Conservation (phyloP, 371 early-diverging fungal species). For the Mucor sp. region DNA sequence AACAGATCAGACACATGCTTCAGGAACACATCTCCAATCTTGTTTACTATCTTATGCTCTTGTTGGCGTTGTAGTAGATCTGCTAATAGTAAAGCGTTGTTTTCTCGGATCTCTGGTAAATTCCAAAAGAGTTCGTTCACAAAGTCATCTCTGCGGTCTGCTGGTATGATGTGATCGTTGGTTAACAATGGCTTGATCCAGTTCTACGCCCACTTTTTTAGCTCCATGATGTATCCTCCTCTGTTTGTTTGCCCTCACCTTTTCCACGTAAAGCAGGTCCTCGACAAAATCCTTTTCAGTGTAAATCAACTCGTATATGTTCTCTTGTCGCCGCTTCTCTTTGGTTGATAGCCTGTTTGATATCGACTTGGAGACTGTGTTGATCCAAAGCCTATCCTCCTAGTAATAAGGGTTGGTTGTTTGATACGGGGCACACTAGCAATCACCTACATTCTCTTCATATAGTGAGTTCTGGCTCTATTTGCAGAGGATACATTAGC, state of each 20-base stretch:
- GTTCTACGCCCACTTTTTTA: constrained; percentile 32
- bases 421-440: background rate
- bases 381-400: constrained; percentile 54
- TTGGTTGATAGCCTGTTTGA: constrained; percentile 60
- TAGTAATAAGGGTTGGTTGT: background rate
- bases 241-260: constrained; percentile 38
- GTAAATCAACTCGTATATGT: constrained; percentile 86
- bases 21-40: constrained; percentile 85
- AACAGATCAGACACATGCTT: constrained; percentile 65
- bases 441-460: constrained; percentile 16
- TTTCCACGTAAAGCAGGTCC: constrained; percentile 64
- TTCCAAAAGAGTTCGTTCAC: constrained; percentile 84
- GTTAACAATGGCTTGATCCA: constrained; percentile 75
- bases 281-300: constrained; percentile 90
- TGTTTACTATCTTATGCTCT: constrained; percentile 68
- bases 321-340: constrained; percentile 87
- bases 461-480: constrained; percentile 17
- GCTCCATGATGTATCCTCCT: background rate
- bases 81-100: constrained; percentile 67
- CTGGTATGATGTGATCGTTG: constrained; percentile 31
- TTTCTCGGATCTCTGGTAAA: constrained; percentile 68
- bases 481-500: background rate
- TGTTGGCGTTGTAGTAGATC: constrained; percentile 75
- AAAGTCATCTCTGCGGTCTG: constrained; percentile 54
- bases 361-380: constrained; percentile 65